These are phyloP conservation scores for Monosporascus sp. DNA, from an alignment of 2,329 filamentous ascomycete genomes.

Conservation along the genomic window DNA sequence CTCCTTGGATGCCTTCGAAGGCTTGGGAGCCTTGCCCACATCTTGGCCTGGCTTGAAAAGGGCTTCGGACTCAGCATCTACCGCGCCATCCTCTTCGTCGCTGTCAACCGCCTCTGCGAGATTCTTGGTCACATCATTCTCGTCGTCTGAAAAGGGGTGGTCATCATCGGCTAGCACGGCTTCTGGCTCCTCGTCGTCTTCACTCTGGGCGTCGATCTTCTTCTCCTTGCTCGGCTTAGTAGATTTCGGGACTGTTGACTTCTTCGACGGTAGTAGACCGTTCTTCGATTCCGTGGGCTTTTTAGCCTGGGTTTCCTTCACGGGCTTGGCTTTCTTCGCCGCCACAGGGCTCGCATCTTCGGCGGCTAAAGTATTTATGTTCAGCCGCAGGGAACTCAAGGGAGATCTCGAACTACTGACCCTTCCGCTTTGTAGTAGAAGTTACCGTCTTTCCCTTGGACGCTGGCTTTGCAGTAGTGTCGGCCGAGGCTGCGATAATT, in stretches of 20 bases:
- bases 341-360: constrained; percentile 40
- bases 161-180: constrained; percentile 25
- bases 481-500: constrained; percentile 14
- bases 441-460: constrained; percentile 26
- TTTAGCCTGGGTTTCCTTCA: constrained; percentile 21
- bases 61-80: constrained; percentile 26
- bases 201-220: constrained; percentile 17
- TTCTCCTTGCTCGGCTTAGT: constrained; percentile 21
- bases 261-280: neutral
- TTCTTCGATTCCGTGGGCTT: constrained; percentile 13
- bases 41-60: constrained; percentile 42
- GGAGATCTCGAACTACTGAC: constrained; percentile 14
- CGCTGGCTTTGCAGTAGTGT: constrained; percentile 29
- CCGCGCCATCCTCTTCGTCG: constrained; percentile 33
- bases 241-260: constrained; percentile 11
- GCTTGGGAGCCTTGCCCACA: constrained; percentile 45
- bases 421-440: constrained; percentile 30
- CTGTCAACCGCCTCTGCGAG: constrained; percentile 41
- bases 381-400: constrained; percentile 15
- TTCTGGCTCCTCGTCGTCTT: constrained; percentile 30
- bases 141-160: constrained; percentile 23
- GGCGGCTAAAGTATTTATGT: constrained; percentile 24
- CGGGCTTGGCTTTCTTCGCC: constrained; percentile 41
- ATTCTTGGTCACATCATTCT: constrained; percentile 37
- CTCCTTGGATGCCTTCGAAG: constrained; percentile 39